These are phyloP conservation scores for Teratosphaeria zuluensis DNA, from an alignment of 2,329 filamentous ascomycete genomes.

Conservation along the genomic window DNA sequence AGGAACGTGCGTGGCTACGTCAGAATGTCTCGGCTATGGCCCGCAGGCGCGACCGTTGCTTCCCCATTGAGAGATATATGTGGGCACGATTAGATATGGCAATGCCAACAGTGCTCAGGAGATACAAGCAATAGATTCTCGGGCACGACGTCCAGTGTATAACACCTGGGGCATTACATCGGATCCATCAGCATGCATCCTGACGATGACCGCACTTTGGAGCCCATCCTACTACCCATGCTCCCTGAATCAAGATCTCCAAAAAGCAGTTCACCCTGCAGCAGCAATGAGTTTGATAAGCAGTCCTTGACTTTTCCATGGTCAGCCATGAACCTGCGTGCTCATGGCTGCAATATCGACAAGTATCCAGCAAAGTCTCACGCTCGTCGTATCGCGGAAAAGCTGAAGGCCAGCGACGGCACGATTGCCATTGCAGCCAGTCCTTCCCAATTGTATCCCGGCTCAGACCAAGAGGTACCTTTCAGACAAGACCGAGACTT, in stretches of 20 bases:
- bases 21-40: background rate
- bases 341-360: conserved; percentile 3
- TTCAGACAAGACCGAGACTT: conserved; percentile 78
- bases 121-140: background rate
- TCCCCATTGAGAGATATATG: background rate
- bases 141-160: background rate
- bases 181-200: background rate
- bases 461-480: conserved; percentile 72
- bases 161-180: no score
- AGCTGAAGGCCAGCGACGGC: conserved; percentile 56
- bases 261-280: background rate
- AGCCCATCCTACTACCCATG: background rate
- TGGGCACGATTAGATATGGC: background rate
- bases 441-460: conserved; percentile 30
- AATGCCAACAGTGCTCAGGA: background rate
- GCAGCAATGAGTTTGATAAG: background rate
- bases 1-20: no score
- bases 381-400: conserved; percentile 67
- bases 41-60: background rate
- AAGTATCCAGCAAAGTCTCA: conserved; percentile 80
- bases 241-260: background rate
- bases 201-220: background rate
- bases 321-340: background rate
- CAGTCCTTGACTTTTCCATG: background rate
- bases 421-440: conserved; percentile 73